Conservation (phyloP, 441 rosid species). For the Melianthus villosus region DNA sequence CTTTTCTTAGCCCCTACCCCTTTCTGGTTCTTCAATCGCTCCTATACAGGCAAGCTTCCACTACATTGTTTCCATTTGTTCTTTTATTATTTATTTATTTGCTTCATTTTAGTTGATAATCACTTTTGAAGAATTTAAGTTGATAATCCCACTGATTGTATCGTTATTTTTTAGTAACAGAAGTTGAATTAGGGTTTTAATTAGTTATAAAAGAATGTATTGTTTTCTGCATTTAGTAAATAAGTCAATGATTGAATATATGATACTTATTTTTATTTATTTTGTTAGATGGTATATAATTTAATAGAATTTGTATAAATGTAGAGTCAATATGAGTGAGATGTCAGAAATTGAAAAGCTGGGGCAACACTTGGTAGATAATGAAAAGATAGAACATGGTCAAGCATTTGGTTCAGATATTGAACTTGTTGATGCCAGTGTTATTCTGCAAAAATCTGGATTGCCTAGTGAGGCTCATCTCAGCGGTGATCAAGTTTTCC, state of each 20-base stretch:
- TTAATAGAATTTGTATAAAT: neutral
- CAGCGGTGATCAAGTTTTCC: too few species aligned
- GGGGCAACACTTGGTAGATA: conserved; percentile 20
- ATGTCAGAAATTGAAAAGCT: conserved; percentile 50
- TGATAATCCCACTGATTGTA: neutral
- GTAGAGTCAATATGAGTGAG: conserved; percentile 9
- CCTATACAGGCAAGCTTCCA: conserved; percentile 13
- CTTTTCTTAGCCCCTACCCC: neutral
- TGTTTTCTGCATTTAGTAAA: too few species aligned
- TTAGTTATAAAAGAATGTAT: too few species aligned
- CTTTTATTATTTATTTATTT: too few species aligned
- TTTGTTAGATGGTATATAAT: neutral
- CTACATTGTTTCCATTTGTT: neutral
- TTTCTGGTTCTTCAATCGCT: neutral
- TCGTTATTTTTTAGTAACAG: too few species aligned
- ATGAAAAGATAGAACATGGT: too few species aligned
- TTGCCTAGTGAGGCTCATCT: conserved; percentile 32
- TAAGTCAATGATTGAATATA: neutral
- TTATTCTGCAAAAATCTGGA: conserved; percentile 19
- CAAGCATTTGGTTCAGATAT: conserved; percentile 12
- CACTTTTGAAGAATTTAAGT: neutral
- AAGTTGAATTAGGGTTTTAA: too few species aligned
- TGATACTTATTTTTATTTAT: neutral
- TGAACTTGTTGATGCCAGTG: conserved; percentile 17
- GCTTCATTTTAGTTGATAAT: neutral